Percentiles rank a stretch among this genome's conserved stretches.
These are phyloP conservation scores for Arthrobotrys conoides DNA, from an alignment of 2,329 filamentous ascomycete species.

Conservation along the genomic window DNA sequence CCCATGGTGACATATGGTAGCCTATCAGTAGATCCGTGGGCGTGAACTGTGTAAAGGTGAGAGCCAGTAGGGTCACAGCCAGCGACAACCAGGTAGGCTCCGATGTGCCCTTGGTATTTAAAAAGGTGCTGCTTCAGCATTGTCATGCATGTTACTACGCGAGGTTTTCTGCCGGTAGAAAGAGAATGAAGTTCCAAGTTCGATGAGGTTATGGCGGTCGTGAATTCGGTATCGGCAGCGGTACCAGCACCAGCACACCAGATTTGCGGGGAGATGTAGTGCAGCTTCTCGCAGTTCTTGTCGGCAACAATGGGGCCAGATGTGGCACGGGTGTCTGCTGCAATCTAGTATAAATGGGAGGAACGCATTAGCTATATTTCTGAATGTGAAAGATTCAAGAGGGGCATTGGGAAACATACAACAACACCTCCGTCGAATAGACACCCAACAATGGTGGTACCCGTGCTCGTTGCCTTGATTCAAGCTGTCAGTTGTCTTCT, in stretches of 20 bases:
- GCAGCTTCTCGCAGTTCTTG: conserved; percentile 99
- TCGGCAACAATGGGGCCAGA: conserved; percentile 98
- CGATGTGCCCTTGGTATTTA: conserved; percentile 97
- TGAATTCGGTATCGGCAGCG: conserved; percentile 94
- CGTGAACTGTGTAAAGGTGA: conserved; percentile 97
- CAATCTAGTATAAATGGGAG: conserved; percentile 76
- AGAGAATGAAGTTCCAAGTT: conserved; percentile 98
- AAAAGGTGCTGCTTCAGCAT: conserved; percentile 99
- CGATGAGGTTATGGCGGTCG: conserved; percentile 96
- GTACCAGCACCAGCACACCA: conserved; percentile 98
- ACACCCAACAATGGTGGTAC: conserved; percentile 98
- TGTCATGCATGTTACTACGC: conserved; percentile 99
- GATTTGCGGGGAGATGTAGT: conserved; percentile 98
- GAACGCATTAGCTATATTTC: conserved; percentile 60
- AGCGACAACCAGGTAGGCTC: conserved; percentile 96
- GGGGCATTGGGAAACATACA: conserved; percentile 68
- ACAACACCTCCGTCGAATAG: conserved; percentile 97
- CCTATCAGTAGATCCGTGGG: conserved; percentile 98
- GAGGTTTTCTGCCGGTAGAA: conserved; percentile 94
- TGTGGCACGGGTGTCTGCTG: conserved; percentile 96
- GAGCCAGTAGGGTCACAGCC: conserved; percentile 95
- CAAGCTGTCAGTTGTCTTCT: neutral
- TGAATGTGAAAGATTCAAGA: neutral
- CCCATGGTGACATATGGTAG: conserved; percentile 99
- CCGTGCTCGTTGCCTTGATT: conserved; percentile 84